Percentiles rank a stretch among this genome's conserved stretches.
phyloP scores from a whole-genome alignment of 2,329 filamentous ascomycete genomes.

The Pseudogymnoascus sp. region DNA sequence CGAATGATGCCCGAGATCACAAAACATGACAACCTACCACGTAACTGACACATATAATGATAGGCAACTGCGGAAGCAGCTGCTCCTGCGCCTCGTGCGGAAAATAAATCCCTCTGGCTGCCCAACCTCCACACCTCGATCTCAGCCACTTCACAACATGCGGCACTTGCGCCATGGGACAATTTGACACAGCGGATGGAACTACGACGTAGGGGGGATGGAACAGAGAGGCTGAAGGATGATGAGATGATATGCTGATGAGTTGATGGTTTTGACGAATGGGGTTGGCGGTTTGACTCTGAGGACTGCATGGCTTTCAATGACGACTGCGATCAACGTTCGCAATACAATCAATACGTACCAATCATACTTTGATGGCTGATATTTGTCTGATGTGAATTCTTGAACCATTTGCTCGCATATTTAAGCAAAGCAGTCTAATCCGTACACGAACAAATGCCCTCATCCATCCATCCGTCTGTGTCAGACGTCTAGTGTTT shows the following conservation, averaged over 20 bases:
- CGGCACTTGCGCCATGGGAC: neutral
- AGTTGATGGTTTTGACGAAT: neutral
- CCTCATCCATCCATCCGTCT: neutral
- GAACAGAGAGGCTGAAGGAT: neutral
- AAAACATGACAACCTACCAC: neutral
- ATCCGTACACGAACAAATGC: neutral
- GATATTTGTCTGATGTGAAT: neutral
- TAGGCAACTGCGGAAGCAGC: slow-evolving; percentile 1
- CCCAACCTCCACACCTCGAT: neutral
- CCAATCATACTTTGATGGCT: neutral
- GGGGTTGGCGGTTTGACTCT: slow-evolving; percentile 3
- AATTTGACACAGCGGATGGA: neutral
- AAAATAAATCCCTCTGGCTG: slow-evolving; percentile 3
- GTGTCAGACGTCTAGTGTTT: neutral
- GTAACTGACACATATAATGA: neutral
- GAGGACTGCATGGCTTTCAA: slow-evolving; percentile 2
- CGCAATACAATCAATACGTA: slow-evolving; percentile 8
- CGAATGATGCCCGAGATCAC: neutral
- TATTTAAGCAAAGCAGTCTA: neutral
- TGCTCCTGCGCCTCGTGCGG: slow-evolving; percentile 8
- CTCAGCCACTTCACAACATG: neutral
- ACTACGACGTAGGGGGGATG: neutral
- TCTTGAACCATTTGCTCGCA: neutral
- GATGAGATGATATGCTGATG: neutral
- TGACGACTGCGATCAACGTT: slow-evolving; percentile 9